Base-by-base conservation (phyloP, 371 early-diverging fungal species). In the Saksenaea oblongispora region DNA sequence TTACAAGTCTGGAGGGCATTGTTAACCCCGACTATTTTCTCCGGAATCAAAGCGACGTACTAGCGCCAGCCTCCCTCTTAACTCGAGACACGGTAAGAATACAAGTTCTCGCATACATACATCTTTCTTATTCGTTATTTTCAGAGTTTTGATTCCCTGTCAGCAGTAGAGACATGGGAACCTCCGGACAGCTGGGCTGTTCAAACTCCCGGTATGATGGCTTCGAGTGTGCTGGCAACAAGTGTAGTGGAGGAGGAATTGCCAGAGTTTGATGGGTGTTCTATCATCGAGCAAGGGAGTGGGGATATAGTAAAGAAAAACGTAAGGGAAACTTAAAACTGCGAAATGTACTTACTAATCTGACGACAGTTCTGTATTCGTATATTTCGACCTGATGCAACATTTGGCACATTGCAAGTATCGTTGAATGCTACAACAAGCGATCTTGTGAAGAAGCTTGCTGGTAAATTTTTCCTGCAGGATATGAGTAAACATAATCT, bases 181-280 rank as follows among this genome's bases (percentile, higher is more conserved):
- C 82, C 89, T 39, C 89, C 89, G 7, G 90, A 87, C 56, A 88
- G 87, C 34, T 89, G 89, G 89, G 88, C 84, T 13, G 87, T 90
- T 11, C 74, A 83, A 61, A 85, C 77, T 24, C 65, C 76, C 8
- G 72, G 51, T 22, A 47, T 47, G 51, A 47, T 22, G 22, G 22
- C 51, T 22, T 47, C 51, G 1, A 22, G 51, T 22, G 24, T 22
- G 35, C 41, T 10, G 61, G 70, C 28, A n/a, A 65, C 41, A 3
- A 34, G 26, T 5, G 15, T 66, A 13, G 51, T 39, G 10, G 75
- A 64, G 10, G 76, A 77, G 37, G 73, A 72, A 28, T 55, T 69
- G 9, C 61, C 67, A 31, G 73, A 75, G 54, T 76, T 75, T 54
- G 82, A 81, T 41, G 82, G 80, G 27, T 67, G 73, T 35, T 65